phyloP scores from a whole-genome alignment of 768 basidiomycete species.

The Suillus hirtellus region DNA sequence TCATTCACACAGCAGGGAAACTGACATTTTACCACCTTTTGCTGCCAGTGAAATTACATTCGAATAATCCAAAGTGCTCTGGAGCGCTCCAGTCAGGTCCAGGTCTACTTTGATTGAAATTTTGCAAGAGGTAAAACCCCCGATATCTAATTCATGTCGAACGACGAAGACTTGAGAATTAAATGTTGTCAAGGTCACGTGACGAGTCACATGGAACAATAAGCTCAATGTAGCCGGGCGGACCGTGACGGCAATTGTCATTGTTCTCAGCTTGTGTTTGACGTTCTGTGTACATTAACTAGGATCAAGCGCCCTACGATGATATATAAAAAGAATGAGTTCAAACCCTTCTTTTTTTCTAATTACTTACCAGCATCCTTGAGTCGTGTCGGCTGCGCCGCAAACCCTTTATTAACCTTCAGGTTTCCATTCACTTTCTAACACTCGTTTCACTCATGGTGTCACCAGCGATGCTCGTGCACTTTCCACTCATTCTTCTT shows the following conservation, averaged over 20 bases:
- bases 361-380: not conserved
- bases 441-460: constrained; percentile 4
- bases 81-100: too few species aligned
- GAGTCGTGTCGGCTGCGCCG: not conserved
- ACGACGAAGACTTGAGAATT: too few species aligned
- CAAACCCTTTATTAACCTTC: not conserved
- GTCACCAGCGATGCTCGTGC: constrained; percentile 1
- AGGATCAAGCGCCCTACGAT: not conserved
- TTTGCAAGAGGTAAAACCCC: too few species aligned
- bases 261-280: not conserved
- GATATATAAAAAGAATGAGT: not conserved
- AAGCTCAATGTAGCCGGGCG: not conserved
- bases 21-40: too few species aligned
- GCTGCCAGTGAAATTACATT: too few species aligned
- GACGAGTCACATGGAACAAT: not conserved
- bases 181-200: not conserved
- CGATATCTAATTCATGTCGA: too few species aligned
- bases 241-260: not conserved
- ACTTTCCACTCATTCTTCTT: not conserved
- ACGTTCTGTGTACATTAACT: not conserved
- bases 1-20: too few species aligned
- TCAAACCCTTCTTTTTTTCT: not conserved
- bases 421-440: not conserved
- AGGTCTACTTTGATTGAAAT: too few species aligned
- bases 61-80: too few species aligned